Percentiles rank a stretch among this genome's conserved stretches.
phyloP scores from a whole-genome alignment of 2,329 filamentous ascomycete species.

The Phoma sp. region DNA sequence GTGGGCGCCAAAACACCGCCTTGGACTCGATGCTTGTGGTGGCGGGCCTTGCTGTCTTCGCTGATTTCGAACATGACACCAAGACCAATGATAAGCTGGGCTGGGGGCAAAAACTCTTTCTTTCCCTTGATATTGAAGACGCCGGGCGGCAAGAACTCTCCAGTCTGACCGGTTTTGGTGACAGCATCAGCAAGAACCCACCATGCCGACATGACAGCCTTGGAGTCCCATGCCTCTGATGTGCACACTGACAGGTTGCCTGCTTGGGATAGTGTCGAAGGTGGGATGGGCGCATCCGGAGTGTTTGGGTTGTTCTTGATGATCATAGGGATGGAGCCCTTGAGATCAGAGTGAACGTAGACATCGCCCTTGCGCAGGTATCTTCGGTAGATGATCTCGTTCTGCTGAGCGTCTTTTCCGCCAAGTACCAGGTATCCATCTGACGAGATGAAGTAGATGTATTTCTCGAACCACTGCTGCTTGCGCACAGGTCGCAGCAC shows the following conservation, averaged over 20 bases:
- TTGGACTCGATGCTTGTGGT: conserved; percentile 76
- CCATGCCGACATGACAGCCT: conserved; percentile 94
- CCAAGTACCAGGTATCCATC: conserved; percentile 93
- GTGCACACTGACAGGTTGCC: conserved; percentile 84
- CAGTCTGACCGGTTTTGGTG: conserved; percentile 79
- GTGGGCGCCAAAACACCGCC: conserved; percentile 38
- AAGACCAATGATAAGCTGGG: conserved; percentile 86
- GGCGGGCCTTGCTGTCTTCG: conserved; percentile 82
- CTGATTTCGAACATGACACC: conserved; percentile 88
- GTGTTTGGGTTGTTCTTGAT: conserved; percentile 86
- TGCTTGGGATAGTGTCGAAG: conserved; percentile 88
- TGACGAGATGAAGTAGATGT: conserved; percentile 91
- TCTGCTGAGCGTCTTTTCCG: conserved; percentile 87
- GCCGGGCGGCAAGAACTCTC: conserved; percentile 80
- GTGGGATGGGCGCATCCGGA: conserved; percentile 85
- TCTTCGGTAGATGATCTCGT: conserved; percentile 87
- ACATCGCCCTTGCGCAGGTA: conserved; percentile 89
- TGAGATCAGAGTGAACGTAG: conserved; percentile 89
- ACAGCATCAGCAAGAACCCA: conserved; percentile 94
- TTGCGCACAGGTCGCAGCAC: conserved; percentile 82
- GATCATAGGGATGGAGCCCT: conserved; percentile 83
- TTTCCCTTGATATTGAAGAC: conserved; percentile 82
- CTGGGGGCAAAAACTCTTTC: conserved; percentile 90
- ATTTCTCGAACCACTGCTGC: conserved; percentile 97
- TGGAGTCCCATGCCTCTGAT: conserved; percentile 93